phyloP scores from a whole-genome alignment of 2,329 filamentous ascomycete species.

The Sphaceloma murrayae region DNA sequence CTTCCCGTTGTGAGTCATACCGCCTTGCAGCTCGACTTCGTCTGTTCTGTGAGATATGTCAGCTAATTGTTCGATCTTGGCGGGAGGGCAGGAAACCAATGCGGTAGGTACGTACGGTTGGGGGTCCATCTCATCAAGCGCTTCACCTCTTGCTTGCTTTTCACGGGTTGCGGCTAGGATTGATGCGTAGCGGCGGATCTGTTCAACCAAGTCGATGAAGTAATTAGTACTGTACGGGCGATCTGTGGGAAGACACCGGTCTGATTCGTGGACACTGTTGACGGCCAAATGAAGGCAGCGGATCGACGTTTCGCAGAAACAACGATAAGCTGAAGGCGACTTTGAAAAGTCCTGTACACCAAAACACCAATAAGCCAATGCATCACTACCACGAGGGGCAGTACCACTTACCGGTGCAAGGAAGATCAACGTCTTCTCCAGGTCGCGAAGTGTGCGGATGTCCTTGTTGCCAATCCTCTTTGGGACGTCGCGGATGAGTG shows the following conservation, averaged over 20 bases:
- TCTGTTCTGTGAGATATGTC: slow-evolving; percentile 45
- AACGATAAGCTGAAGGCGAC: slow-evolving; percentile 66
- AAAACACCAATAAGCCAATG: slow-evolving; percentile 56
- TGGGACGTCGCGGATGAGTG: slow-evolving; percentile 68
- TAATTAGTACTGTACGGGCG: slow-evolving; percentile 92
- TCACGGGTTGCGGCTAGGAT: slow-evolving; percentile 69
- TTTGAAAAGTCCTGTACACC: slow-evolving; percentile 61
- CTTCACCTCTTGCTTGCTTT: slow-evolving; percentile 49
- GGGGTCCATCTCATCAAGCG: slow-evolving; percentile 43
- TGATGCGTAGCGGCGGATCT: slow-evolving; percentile 74
- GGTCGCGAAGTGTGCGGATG: slow-evolving; percentile 81
- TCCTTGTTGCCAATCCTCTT: slow-evolving; percentile 71
- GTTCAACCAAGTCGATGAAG: slow-evolving; percentile 85
- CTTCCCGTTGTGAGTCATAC: slow-evolving; percentile 69
- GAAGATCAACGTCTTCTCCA: slow-evolving; percentile 88
- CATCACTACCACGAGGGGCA: slow-evolving; percentile 37
- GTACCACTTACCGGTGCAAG: slow-evolving; percentile 78
- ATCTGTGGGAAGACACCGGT: slow-evolving; percentile 75
- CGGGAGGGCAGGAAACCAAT: not conserved
- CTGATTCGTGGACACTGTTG: slow-evolving; percentile 72
- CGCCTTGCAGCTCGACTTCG: slow-evolving; percentile 70
- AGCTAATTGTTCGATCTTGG: not conserved
- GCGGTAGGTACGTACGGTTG: slow-evolving; percentile 34
- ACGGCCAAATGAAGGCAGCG: slow-evolving; percentile 84
- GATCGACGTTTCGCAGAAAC: slow-evolving; percentile 85